Evolutionary conservation across 768 basidiomycete genomes (phyloP).

Genomic region (Russula virescens): DNA sequence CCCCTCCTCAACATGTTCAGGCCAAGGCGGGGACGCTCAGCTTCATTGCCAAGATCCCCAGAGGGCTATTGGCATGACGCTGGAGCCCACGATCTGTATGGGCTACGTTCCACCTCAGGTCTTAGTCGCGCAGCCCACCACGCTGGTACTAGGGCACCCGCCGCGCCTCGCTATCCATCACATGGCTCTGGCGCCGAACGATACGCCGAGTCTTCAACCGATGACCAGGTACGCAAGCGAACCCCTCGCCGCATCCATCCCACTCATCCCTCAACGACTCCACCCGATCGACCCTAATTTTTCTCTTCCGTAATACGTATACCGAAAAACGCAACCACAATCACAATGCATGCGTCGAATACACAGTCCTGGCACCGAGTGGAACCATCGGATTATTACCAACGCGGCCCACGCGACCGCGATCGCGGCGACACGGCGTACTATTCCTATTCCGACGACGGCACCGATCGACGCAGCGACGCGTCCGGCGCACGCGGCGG

Average conservation of each 20-base stretch:
- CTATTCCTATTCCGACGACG: slow-evolving; percentile 20
- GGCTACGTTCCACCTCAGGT: not conserved
- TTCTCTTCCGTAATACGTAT: too few species aligned
- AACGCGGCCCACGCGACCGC: not conserved
- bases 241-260: not conserved
- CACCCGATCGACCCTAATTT: too few species aligned
- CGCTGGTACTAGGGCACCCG: not conserved
- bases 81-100: slow-evolving; percentile 6
- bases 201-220: not conserved
- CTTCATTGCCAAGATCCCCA: not conserved
- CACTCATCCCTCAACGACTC: too few species aligned
- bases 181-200: not conserved
- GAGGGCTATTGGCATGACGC: slow-evolving; percentile 8
- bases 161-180: slow-evolving; percentile 6
- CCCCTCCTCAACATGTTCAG: slow-evolving; percentile 22
- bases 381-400: slow-evolving; percentile 4
- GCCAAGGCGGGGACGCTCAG: slow-evolving; percentile 15
- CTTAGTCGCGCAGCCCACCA: not conserved
- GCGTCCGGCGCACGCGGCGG: not conserved
- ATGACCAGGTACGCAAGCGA: slow-evolving; percentile 12
- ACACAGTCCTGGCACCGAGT: slow-evolving; percentile 21
- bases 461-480: slow-evolving; percentile 7
- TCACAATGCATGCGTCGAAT: not conserved
- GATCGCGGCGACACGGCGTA: slow-evolving; percentile 6
- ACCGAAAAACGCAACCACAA: too few species aligned